These are phyloP conservation scores for sunflower (Helianthus annuus) DNA, from an alignment of 129 eudicot species.

Conservation along the genomic window HanXRQr2.0-SUNRISE NC_035449.2:12235329-12235828, in stretches of 20 bases:
- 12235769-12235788: slow-evolving; percentile 3
- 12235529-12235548: not conserved
- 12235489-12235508: no score
- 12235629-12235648: not conserved
- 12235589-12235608: not conserved
- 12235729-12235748: not conserved
- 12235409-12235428: no score
- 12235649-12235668: not conserved
- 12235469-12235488: no score
- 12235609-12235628: not conserved
- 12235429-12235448: no score
- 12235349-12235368: no score
- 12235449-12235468: no score
- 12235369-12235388: no score
- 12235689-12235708: not conserved
- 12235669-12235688: not conserved
- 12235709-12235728: not conserved
- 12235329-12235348: no score
- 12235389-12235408: no score
- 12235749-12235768: not conserved
- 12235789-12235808: not conserved
- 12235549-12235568: not conserved
- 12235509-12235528: no score
- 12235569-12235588: not conserved
- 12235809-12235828: not conserved